Evolutionary conservation across 441 rosid genomes (phyloP).

Genomic region (Euphorbia schlechtendalii): DNA sequence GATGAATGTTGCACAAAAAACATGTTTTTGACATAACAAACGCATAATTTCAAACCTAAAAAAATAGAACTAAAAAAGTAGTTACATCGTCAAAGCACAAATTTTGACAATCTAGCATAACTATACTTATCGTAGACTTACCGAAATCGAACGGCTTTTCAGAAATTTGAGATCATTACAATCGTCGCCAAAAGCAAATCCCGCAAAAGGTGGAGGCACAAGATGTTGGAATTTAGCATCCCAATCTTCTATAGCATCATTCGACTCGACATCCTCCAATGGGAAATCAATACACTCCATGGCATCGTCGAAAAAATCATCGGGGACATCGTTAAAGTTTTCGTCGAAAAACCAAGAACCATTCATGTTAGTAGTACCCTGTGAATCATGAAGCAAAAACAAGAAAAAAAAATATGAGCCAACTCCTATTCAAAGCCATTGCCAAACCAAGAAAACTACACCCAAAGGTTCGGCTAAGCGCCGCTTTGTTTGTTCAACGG

Average conservation of each 20-base stretch:
- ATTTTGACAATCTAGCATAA: too few relatives aligned
- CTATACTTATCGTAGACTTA: too few relatives aligned
- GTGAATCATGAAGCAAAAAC: background rate
- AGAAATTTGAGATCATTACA: conserved; percentile 11
- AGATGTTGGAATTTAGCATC: conserved; percentile 34
- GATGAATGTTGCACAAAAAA: too few relatives aligned
- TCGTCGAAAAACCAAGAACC: conserved; percentile 52
- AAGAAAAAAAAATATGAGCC: background rate
- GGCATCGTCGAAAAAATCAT: conserved; percentile 58
- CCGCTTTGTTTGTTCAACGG: too few relatives aligned
- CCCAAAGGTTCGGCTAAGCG: too few relatives aligned
- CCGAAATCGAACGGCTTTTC: conserved; percentile 18
- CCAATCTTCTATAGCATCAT: conserved; percentile 37
- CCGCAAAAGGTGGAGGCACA: conserved; percentile 52
- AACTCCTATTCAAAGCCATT: conserved; percentile 2
- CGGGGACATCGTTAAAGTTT: conserved; percentile 40
- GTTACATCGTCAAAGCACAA: too few relatives aligned
- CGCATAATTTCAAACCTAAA: too few relatives aligned
- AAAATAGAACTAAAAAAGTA: too few relatives aligned
- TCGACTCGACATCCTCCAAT: conserved; percentile 45
- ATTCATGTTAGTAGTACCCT: conserved; percentile 31
- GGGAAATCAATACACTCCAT: conserved; percentile 47
- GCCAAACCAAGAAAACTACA: too few relatives aligned
- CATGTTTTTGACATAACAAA: too few relatives aligned
- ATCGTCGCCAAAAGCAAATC: conserved; percentile 28